These are phyloP conservation scores for Hypoxylon lienhwacheense DNA, from an alignment of 495 filamentous ascomycete genomes.

Conservation along the genomic window DNA sequence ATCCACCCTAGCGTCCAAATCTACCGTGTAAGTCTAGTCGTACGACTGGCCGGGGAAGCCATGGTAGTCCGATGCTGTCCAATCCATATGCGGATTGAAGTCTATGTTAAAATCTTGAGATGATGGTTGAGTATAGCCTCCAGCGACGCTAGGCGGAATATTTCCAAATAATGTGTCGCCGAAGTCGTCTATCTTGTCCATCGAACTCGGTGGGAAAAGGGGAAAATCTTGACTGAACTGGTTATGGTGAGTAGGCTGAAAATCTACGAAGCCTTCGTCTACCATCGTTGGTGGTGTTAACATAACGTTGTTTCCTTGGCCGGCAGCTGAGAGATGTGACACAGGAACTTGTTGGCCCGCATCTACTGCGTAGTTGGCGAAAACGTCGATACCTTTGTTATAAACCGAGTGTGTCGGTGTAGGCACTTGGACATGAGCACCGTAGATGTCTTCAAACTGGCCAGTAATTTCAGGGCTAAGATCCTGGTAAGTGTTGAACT, in stretches of 20 bases:
- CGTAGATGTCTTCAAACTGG: slow-evolving; percentile 60
- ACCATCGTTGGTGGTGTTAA: slow-evolving; percentile 61
- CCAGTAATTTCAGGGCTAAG: slow-evolving; percentile 48
- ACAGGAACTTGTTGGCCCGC: slow-evolving; percentile 43
- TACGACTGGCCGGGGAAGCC: slow-evolving; percentile 28
- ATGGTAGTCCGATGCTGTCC: slow-evolving; percentile 43
- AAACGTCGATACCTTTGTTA: slow-evolving; percentile 45
- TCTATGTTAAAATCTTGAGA: slow-evolving; percentile 49
- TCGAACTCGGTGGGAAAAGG: slow-evolving; percentile 44
- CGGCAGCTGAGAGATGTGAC: slow-evolving; percentile 62
- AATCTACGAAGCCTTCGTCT: slow-evolving; percentile 56
- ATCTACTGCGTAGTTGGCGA: slow-evolving; percentile 35
- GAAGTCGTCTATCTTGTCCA: slow-evolving; percentile 32
- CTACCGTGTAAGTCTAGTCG: background rate
- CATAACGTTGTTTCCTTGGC: slow-evolving; percentile 65
- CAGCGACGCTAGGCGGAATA: slow-evolving; percentile 43
- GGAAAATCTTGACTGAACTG: slow-evolving; percentile 51
- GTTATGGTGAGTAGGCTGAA: slow-evolving; percentile 35
- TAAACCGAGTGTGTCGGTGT: slow-evolving; percentile 43
- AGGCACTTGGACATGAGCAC: slow-evolving; percentile 49
- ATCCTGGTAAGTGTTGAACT: slow-evolving; percentile 52
- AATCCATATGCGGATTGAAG: slow-evolving; percentile 37
- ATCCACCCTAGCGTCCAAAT: slow-evolving; percentile 16
- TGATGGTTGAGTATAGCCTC: slow-evolving; percentile 45
- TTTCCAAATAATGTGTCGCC: slow-evolving; percentile 41